phyloP scores from a whole-genome alignment of 2,329 filamentous ascomycete species.

The Mycocentrospora acerina region DNA sequence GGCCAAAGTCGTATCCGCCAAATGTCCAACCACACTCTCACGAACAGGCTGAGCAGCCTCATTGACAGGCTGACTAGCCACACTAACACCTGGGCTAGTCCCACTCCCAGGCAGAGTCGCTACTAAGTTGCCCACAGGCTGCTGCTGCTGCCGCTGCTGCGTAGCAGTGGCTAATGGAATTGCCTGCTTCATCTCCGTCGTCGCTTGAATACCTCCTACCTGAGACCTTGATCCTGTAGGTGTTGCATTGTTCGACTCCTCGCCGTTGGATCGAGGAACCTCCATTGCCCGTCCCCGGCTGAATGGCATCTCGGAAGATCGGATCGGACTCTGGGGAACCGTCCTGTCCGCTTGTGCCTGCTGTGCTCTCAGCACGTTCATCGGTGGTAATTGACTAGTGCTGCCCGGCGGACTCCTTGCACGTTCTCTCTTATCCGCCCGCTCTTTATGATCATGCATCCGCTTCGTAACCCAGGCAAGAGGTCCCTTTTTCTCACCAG shows the following conservation, averaged over 20 bases:
- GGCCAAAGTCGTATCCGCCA: too few relatives aligned
- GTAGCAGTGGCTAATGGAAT: background rate
- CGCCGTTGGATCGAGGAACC: constrained; percentile 17
- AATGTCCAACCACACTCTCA: too few relatives aligned
- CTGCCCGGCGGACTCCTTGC: constrained; percentile 53
- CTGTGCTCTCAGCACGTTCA: too few relatives aligned
- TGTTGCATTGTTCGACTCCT: constrained; percentile 22
- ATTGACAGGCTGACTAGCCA: too few relatives aligned
- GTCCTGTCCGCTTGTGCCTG: too few relatives aligned
- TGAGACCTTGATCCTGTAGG: constrained; percentile 20
- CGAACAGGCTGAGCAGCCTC: too few relatives aligned
- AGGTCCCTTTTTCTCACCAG: constrained; percentile 58
- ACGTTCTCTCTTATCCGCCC: constrained; percentile 55
- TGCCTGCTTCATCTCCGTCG: constrained; percentile 4
- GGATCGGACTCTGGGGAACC: constrained; percentile 19
- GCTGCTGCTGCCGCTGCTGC: constrained; percentile 1
- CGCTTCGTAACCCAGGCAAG: constrained; percentile 68
- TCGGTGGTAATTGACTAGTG: constrained; percentile 18
- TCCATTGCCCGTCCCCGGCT: constrained; percentile 32
- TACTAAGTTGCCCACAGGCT: background rate
- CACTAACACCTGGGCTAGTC: too few relatives aligned
- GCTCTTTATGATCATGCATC: constrained; percentile 60
- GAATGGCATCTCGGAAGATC: constrained; percentile 16
- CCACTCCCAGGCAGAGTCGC: constrained; percentile 1
- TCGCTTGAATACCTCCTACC: constrained; percentile 1